A percentile compares a stretch with the other conserved stretches of the same genome.
Evolutionary conservation across 345 rosid species (phyloP).

Genomic region (Citrus cavaleriei): DNA sequence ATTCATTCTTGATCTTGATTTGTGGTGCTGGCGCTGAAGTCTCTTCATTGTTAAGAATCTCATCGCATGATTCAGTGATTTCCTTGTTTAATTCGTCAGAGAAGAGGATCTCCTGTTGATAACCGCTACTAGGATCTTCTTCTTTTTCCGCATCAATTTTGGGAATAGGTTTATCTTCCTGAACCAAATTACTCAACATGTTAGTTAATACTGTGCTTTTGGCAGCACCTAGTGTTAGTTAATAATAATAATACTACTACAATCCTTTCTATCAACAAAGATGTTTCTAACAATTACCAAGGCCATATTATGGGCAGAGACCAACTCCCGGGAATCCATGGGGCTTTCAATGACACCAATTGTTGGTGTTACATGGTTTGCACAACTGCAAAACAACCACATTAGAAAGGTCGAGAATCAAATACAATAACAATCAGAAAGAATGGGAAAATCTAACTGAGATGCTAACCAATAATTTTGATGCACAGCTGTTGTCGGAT

Average conservation of each 20-base stretch:
- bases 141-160: slow-evolving; percentile 6
- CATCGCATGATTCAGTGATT: neutral
- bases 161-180: slow-evolving; percentile 29
- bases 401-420: neutral
- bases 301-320: slow-evolving; percentile 4
- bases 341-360: neutral
- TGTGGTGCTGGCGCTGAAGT: neutral
- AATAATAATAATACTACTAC: neutral
- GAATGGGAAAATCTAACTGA: neutral
- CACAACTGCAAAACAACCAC: slow-evolving; percentile 23
- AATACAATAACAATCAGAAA: neutral
- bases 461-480: slow-evolving; percentile 24
- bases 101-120: slow-evolving; percentile 12
- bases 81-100: slow-evolving; percentile 17
- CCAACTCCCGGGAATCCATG: slow-evolving; percentile 9
- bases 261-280: neutral
- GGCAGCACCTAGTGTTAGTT: neutral
- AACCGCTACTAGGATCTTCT: neutral
- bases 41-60: slow-evolving; percentile 13
- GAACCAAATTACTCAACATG: slow-evolving; percentile 13
- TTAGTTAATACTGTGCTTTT: neutral
- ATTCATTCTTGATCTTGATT: neutral
- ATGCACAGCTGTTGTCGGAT: slow-evolving; percentile 8
- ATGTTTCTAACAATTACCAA: slow-evolving; percentile 13
- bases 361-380: slow-evolving; percentile 16